A percentile compares a stretch with the other conserved stretches of the same genome.
Evolutionary conservation across 371 early-diverging fungal species (phyloP).

Genomic region (Mortierella sp.): DNA sequence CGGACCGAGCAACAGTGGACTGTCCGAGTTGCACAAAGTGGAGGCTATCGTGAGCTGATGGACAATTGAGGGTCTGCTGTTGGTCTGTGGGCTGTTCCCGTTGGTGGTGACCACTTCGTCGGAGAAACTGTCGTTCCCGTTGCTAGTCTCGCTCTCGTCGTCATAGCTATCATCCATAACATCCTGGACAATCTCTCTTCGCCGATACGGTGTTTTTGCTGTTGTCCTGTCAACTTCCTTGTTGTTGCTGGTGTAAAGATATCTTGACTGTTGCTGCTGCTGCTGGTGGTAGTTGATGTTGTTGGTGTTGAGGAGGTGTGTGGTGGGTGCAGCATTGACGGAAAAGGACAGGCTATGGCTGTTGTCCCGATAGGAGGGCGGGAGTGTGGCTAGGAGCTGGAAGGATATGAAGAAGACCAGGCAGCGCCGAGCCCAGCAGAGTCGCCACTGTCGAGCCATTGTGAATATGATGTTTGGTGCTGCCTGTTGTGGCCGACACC

Average conservation of each 20-base stretch:
- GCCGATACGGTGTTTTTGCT: background rate
- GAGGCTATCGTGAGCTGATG: constrained; percentile 17
- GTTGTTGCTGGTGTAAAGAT: background rate
- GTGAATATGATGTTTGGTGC: constrained; percentile 14
- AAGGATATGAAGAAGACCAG: constrained; percentile 23
- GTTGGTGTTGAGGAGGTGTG: background rate
- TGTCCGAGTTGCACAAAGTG: constrained; percentile 27
- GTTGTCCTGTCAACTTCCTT: background rate
- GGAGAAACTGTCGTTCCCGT: background rate
- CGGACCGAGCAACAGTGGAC: constrained; percentile 27
- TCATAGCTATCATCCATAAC: constrained; percentile 3
- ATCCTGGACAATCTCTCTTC: constrained; percentile 24
- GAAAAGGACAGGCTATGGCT: background rate
- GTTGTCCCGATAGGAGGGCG: background rate
- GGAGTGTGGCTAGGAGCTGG: constrained; percentile 12
- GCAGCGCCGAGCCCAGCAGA: constrained; percentile 22
- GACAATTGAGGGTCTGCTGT: background rate
- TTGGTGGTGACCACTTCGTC: background rate
- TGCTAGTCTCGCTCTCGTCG: background rate
- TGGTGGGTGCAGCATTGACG: background rate
- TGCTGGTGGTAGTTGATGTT: background rate
- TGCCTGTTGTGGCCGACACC: constrained; percentile 1
- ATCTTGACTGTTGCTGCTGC: background rate
- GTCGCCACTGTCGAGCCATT: constrained; percentile 30
- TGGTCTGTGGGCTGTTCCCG: constrained; percentile 5